Percentiles rank a stretch among this genome's conserved stretches.
phyloP scores from a whole-genome alignment of 2,329 filamentous ascomycete species.

The Aspergillus quadricinctus region DNA sequence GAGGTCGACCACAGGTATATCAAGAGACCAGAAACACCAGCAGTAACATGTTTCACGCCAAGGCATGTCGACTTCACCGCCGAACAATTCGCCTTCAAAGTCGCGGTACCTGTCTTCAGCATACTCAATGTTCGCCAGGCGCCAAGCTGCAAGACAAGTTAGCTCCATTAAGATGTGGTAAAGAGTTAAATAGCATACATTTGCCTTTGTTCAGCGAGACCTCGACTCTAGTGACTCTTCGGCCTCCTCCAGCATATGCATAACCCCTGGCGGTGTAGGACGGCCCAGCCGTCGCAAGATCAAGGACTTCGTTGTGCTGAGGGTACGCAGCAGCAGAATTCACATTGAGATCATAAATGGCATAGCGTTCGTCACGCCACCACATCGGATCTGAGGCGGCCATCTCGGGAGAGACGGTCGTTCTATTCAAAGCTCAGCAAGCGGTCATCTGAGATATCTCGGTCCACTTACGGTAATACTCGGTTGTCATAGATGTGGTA shows the following conservation, averaged over 20 bases:
- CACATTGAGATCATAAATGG: constrained; percentile 85
- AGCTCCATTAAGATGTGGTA: constrained; percentile 1
- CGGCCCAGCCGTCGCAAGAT: constrained; percentile 44
- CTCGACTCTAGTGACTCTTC: constrained; percentile 76
- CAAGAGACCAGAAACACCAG: constrained; percentile 87
- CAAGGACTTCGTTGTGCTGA: constrained; percentile 67
- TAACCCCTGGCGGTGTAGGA: constrained; percentile 72
- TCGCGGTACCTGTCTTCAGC: constrained; percentile 80
- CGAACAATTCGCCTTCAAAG: constrained; percentile 61
- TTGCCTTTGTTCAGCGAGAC: constrained; percentile 77
- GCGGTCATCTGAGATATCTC: not conserved
- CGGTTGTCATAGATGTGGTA: constrained; percentile 94
- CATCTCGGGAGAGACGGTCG: constrained; percentile 77
- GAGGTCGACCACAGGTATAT: constrained; percentile 61
- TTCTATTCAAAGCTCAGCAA: constrained; percentile 40
- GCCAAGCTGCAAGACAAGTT: constrained; percentile 53
- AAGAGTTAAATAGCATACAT: constrained; percentile 31
- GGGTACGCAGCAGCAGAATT: constrained; percentile 81
- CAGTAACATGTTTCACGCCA: constrained; percentile 81
- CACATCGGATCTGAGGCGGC: constrained; percentile 67
- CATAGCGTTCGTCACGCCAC: constrained; percentile 87
- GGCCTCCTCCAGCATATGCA: constrained; percentile 84
- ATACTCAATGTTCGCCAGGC: constrained; percentile 71
- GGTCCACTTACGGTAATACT: constrained; percentile 61
- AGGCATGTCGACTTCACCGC: constrained; percentile 72